Evolutionary conservation across 1,139 yeast genomes (phyloP).

Genomic region (Blastobotrys niveus): DNA sequence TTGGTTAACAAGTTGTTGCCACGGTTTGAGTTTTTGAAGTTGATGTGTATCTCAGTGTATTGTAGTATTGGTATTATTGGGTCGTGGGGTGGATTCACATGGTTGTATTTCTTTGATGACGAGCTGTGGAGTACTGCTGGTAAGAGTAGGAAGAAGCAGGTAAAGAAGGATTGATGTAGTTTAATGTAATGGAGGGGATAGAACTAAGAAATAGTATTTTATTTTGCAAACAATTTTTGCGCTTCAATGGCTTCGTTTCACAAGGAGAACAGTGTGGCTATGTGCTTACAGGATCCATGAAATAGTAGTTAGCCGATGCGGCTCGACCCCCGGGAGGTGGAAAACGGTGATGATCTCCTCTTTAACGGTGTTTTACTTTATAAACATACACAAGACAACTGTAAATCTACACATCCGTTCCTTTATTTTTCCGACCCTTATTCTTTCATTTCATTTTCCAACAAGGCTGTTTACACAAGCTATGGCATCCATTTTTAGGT

Average conservation of each 20-base stretch:
- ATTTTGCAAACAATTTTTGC: background rate
- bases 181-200: background rate
- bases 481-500: no score
- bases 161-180: background rate
- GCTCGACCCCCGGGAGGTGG: no score
- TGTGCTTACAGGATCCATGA: background rate
- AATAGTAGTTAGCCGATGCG: no score
- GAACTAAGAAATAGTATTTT: background rate
- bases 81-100: conserved; percentile 83
- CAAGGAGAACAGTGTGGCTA: background rate
- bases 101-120: conserved; percentile 67
- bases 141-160: background rate
- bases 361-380: no score
- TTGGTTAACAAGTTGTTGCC: conserved; percentile 50
- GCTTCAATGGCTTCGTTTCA: background rate
- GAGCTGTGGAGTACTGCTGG: conserved; percentile 30
- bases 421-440: no score
- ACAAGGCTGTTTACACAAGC: no score
- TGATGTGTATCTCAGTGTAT: conserved; percentile 80
- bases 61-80: conserved; percentile 80
- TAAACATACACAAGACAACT: no score
- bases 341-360: no score
- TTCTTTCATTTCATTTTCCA: no score
- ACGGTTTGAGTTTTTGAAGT: conserved; percentile 56
- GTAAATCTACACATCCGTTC: no score